phyloP scores from a whole-genome alignment of 257 asterid species.

The Ligustrum vulgare region DNA sequence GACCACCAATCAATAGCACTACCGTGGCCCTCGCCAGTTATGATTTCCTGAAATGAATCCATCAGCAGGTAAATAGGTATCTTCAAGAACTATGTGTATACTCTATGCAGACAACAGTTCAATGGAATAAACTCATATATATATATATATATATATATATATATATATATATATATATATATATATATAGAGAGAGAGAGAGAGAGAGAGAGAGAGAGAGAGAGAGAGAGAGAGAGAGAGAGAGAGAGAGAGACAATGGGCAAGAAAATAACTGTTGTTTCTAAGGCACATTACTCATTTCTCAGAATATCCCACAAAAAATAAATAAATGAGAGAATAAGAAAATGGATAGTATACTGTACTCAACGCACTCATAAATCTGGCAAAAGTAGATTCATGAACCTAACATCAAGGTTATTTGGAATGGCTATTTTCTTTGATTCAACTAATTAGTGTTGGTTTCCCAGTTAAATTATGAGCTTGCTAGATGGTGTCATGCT shows the following conservation, averaged over 20 bases:
- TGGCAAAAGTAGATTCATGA: background rate
- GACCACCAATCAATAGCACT: conserved; percentile 99
- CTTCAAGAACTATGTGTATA: conserved; percentile 1
- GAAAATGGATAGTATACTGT: background rate
- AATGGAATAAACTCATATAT: background rate
- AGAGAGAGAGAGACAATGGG: background rate
- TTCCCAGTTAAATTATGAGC: background rate
- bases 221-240: too few relatives aligned
- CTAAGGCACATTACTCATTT: background rate
- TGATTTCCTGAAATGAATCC: conserved; percentile 75
- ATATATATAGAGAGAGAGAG: too few relatives aligned
- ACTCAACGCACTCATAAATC: background rate
- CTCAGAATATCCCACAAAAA: background rate
- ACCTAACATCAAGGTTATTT: background rate
- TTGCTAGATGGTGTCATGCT: background rate
- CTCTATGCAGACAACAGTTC: background rate
- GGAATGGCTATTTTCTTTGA: background rate
- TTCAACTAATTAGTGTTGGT: background rate
- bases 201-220: too few relatives aligned
- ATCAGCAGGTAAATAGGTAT: conserved; percentile 16
- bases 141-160: too few relatives aligned
- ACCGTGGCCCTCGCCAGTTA: conserved; percentile 87
- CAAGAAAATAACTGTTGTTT: background rate
- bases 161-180: too few relatives aligned
- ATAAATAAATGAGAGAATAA: background rate